Base-by-base conservation (phyloP, 2,329 filamentous ascomycete genomes). In the Fusarium pininemorale region DNA sequence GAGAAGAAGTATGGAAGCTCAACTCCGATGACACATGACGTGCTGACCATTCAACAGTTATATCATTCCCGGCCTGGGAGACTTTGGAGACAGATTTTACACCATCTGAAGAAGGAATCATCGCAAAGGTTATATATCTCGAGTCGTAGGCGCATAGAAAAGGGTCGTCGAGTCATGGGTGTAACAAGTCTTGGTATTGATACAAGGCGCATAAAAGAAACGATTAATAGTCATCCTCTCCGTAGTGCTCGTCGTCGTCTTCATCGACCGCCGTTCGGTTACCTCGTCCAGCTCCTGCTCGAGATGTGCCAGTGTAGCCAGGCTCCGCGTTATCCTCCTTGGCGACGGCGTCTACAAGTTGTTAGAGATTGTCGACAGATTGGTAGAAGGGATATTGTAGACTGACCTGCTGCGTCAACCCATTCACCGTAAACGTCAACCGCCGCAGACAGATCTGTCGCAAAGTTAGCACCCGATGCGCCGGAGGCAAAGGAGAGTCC, bases 381-480 rank as follows among this genome's bases (percentile, higher is more conserved):
- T 32, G 24, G 26, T 47, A 30, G 54, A 58, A 28, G 14, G 9
- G 24, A 51, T 48, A 51, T 66, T 28, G 50, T 45, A 66, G 50
- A 47, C 84, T 73, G 83, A 90, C 89, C 87, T 73, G 89, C 86
- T 73, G 96, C 96, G 84, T 99, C 96, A 73, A 99, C 94, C 96
- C 96, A 99, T 83, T 98, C 96, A 39, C 94, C 94, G 81, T 99
- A 99, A 13, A 99, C 96, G 81, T 99, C 96, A 53, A 99, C 95
- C 1, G 94, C 90, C 20, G 93, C 94, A 32, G 94, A 97, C 32
- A 98, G 90, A 82, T 97, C 94, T 97, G 20, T 63, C 44, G 47
- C 54, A 65, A 58, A 68, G 72, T 75, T 47, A 78, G 67, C 61
- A 28, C 62, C 28, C 39, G 32, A 63, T 72, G 72, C 67, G 66